These are phyloP conservation scores for Russula emetica DNA, from an alignment of 768 basidiomycete species.

Conservation along the genomic window DNA sequence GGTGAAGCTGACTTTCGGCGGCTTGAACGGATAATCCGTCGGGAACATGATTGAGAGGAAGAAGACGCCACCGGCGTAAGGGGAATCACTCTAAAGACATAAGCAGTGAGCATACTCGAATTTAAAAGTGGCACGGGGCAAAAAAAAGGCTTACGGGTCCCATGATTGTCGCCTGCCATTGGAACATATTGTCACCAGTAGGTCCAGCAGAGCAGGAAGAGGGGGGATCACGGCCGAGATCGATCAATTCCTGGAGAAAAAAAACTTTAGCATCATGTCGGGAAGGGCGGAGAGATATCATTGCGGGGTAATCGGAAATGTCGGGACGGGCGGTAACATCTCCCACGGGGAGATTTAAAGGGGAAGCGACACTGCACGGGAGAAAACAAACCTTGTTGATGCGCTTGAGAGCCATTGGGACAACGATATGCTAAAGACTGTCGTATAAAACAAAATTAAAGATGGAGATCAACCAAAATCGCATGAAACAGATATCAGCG, in stretches of 20 bases:
- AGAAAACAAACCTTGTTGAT: conserved; percentile 85
- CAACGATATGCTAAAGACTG: conserved; percentile 14
- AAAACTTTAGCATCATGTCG: not conserved
- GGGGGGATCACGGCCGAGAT: conserved; percentile 99
- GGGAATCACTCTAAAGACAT: conserved; percentile 78
- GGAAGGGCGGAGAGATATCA: conserved; percentile 18
- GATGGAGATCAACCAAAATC: conserved; percentile 39
- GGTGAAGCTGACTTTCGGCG: conserved; percentile 97
- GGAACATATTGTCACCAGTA: conserved; percentile 96
- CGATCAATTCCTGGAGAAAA: conserved; percentile 81
- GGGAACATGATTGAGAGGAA: conserved; percentile 94
- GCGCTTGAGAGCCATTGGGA: conserved; percentile 91
- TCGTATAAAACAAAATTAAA: conserved; percentile 32
- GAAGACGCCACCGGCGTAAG: conserved; percentile 98
- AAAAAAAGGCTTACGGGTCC: conserved; percentile 80
- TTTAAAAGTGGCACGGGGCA: not conserved
- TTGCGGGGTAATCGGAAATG: not conserved
- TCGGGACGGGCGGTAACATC: conserved; percentile 1
- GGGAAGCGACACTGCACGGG: not conserved
- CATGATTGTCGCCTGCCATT: conserved; percentile 99
- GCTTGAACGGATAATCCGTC: conserved; percentile 99
- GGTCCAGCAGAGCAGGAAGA: conserved; percentile 99
- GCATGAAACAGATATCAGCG: conserved; percentile 26
- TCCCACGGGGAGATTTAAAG: not conserved
- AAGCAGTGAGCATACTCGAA: conserved; percentile 30